Conservation (phyloP, 1,284 basidiomycete genomes). For the Marasmius fiardii region DNA sequence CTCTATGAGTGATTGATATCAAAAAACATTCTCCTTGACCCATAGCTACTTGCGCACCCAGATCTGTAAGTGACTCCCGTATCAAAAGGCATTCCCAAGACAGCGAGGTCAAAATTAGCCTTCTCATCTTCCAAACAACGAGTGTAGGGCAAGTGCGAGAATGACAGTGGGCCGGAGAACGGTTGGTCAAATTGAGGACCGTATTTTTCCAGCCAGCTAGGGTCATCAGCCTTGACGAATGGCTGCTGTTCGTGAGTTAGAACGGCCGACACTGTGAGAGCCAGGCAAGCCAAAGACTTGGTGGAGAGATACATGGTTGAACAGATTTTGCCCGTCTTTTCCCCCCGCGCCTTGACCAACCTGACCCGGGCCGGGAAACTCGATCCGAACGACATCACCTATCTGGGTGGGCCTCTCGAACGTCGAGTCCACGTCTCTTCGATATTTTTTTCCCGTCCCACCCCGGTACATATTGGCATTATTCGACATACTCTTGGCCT, state of each 20-base stretch:
- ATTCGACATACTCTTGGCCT: too few species aligned
- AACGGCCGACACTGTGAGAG: background rate
- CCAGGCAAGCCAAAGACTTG: background rate
- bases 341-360: too few species aligned
- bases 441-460: too few species aligned
- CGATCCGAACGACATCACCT: too few species aligned
- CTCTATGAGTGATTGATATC: conserved; percentile 29
- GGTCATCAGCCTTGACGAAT: background rate
- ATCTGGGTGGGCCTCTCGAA: too few species aligned
- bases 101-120: conserved; percentile 62
- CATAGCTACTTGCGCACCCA: conserved; percentile 31
- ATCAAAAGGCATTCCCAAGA: conserved; percentile 82
- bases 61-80: conserved; percentile 69
- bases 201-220: conserved; percentile 65
- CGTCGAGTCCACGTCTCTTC: too few species aligned
- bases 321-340: too few species aligned
- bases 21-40: background rate
- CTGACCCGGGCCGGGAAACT: too few species aligned
- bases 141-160: conserved; percentile 70
- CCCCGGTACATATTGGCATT: too few species aligned
- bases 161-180: conserved; percentile 71
- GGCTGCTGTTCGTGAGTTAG: conserved; percentile 1
- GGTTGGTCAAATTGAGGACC: conserved; percentile 58
- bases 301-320: background rate
- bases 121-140: conserved; percentile 63